These are phyloP conservation scores for Sinapis alba DNA, from an alignment of 441 rosid species.

Conservation along the genomic window DNA sequence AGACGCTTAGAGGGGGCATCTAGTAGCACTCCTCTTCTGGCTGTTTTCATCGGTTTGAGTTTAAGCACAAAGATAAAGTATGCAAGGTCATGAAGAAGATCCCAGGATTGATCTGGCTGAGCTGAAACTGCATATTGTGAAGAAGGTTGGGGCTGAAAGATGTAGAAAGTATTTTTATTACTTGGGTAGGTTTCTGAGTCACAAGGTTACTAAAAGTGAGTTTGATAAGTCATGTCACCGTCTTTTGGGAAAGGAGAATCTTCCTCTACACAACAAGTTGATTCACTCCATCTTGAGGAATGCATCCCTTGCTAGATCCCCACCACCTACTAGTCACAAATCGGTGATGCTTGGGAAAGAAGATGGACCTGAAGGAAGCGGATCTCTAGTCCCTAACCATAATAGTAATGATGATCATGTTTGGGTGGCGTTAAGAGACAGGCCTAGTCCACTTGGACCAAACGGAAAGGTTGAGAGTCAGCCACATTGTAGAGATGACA, in stretches of 20 bases:
- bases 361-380: conserved; percentile 43
- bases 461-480: conserved; percentile 74
- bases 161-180: conserved; percentile 70
- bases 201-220: conserved; percentile 77
- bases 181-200: conserved; percentile 77
- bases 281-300: conserved; percentile 79
- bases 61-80: conserved; percentile 22
- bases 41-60: conserved; percentile 8
- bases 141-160: conserved; percentile 80
- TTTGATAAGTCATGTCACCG: conserved; percentile 73
- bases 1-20: conserved; percentile 22
- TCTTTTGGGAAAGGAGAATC: conserved; percentile 83
- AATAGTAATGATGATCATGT: conserved; percentile 48
- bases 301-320: conserved; percentile 67
- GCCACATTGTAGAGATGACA: conserved; percentile 47
- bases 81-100: conserved; percentile 73
- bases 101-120: conserved; percentile 82
- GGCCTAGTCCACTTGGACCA: conserved; percentile 80
- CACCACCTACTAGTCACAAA: conserved; percentile 54
- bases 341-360: conserved; percentile 49
- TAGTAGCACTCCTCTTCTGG: conserved; percentile 23
- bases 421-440: conserved; percentile 63
- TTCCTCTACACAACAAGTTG: conserved; percentile 80
- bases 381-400: conserved; percentile 53
- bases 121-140: conserved; percentile 66